Percentiles rank a stretch among this genome's conserved stretches.
Evolutionary conservation across 2,329 filamentous ascomycete species (phyloP).

Genomic region (Penicillium sp.): DNA sequence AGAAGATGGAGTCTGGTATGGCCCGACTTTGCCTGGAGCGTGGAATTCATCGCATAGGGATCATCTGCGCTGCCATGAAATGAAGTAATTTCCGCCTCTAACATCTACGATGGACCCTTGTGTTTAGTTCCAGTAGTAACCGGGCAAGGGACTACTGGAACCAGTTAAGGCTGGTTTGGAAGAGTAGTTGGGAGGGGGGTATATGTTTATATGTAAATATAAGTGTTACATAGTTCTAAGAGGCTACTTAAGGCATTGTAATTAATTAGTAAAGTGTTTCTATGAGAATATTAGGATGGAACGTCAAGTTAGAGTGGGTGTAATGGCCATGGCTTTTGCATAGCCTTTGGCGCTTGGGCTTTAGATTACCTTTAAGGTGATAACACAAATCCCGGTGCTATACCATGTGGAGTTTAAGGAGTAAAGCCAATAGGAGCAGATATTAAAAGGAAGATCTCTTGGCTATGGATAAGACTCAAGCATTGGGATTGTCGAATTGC

Average conservation of each 20-base stretch:
- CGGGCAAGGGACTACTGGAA: not conserved
- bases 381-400: not conserved
- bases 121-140: not conserved
- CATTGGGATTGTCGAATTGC: not conserved
- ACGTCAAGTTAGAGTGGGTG: not conserved
- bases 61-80: not conserved
- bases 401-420: not conserved
- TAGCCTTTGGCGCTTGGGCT: not conserved
- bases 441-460: not conserved
- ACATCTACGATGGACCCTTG: too few relatives aligned
- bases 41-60: not conserved
- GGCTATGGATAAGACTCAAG: not conserved
- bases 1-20: too few relatives aligned
- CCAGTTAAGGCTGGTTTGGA: not conserved
- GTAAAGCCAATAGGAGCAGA: not conserved
- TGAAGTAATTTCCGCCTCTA: too few relatives aligned
- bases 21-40: not conserved
- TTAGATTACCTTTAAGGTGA: not conserved
- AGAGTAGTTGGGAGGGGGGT: too few relatives aligned
- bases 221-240: not conserved
- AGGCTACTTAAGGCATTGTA: fast-evolving
- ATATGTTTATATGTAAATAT: too few relatives aligned
- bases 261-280: not conserved
- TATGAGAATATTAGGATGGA: not conserved
- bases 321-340: not conserved